Conservation (phyloP, 1,139 yeast species). For the Kurtzmaniella quercitrusa region DNA sequence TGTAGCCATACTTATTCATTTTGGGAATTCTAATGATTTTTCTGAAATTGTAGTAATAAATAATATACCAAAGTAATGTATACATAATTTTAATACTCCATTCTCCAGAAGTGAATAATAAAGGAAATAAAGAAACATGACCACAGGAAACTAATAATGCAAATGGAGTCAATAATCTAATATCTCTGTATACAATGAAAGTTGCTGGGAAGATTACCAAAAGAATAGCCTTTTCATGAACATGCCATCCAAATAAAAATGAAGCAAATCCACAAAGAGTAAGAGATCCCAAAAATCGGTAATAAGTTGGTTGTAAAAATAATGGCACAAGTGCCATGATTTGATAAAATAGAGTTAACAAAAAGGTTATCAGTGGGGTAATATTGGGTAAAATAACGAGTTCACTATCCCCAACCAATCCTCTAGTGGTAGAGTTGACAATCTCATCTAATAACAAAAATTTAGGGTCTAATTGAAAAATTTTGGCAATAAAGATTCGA, state of each 20-base stretch:
- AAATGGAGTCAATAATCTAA: constrained; percentile 65
- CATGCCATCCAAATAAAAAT: constrained; percentile 97
- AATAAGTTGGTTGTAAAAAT: constrained; percentile 67
- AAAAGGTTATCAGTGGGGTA: constrained; percentile 71
- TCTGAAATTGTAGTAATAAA: constrained; percentile 67
- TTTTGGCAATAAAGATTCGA: constrained; percentile 27
- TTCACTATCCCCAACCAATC: constrained; percentile 85
- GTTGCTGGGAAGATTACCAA: constrained; percentile 86
- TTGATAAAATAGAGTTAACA: constrained; percentile 79
- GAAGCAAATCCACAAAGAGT: constrained; percentile 90
- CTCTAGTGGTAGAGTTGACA: constrained; percentile 61
- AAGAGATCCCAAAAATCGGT: constrained; percentile 76
- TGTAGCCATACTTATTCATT: constrained; percentile 39
- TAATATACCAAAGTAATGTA: constrained; percentile 81
- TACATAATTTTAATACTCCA: constrained; percentile 73
- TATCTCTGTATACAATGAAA: constrained; percentile 68
- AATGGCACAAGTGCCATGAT: constrained; percentile 72
- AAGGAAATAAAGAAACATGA: constrained; percentile 83
- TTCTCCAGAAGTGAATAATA: constrained; percentile 77
- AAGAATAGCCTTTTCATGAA: constrained; percentile 93
- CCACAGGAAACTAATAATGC: constrained; percentile 73
- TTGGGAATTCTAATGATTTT: constrained; percentile 60
- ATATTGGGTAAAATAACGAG: constrained; percentile 79
- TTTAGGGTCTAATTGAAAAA: constrained; percentile 31
- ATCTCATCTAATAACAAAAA: constrained; percentile 21